A percentile compares a stretch with the other conserved stretches of the same genome.
phyloP scores from a whole-genome alignment of 2,329 filamentous ascomycete genomes.

The Colletotrichum plurivorum region DNA sequence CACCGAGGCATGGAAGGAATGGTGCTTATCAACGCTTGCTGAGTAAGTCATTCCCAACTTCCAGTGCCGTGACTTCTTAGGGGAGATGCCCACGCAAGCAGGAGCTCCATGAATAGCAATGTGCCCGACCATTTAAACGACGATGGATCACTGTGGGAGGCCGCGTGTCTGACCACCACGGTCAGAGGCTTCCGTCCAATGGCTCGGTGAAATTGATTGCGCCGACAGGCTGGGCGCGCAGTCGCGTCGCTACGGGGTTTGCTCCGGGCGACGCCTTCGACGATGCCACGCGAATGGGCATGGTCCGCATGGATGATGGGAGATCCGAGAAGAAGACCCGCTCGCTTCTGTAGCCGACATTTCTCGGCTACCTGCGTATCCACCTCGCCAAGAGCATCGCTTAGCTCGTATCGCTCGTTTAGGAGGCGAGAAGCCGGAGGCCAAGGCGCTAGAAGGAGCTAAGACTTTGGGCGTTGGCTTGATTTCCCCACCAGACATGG shows the following conservation, averaged over 20 bases:
- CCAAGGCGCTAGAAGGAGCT: slow-evolving; percentile 38
- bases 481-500: neutral
- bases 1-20: too few species aligned
- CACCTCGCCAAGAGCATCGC: slow-evolving; percentile 18
- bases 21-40: too few species aligned
- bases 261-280: neutral
- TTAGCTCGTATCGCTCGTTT: slow-evolving; percentile 36
- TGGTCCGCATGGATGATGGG: slow-evolving; percentile 17
- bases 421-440: neutral
- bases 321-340: slow-evolving; percentile 24
- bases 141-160: too few species aligned
- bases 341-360: neutral
- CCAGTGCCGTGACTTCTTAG: too few species aligned
- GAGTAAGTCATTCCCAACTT: too few species aligned
- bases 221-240: slow-evolving; percentile 19
- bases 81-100: too few species aligned
- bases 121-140: too few species aligned
- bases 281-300: slow-evolving; percentile 31
- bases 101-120: too few species aligned
- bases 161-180: neutral
- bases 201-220: slow-evolving; percentile 8
- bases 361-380: slow-evolving; percentile 19
- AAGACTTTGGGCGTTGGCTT: slow-evolving; percentile 19
- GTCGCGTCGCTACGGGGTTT: slow-evolving; percentile 17
- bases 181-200: neutral